Evolutionary conservation across 2,329 filamentous ascomycete species (phyloP).

Genomic region (Canariomyces notabilis): DNA sequence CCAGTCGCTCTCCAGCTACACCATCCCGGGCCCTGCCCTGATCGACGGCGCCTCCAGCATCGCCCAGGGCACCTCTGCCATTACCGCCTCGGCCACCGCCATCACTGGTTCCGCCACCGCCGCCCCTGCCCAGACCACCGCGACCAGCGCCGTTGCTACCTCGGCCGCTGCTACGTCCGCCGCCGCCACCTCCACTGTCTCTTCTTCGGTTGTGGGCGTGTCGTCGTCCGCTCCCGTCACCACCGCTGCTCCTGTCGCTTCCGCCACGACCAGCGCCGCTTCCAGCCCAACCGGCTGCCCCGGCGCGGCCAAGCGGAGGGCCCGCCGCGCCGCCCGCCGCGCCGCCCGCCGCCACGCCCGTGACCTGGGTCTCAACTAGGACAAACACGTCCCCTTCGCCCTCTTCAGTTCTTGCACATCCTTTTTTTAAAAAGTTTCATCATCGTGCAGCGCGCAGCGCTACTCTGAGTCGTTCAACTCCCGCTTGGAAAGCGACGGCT

Average conservation of each 20-base stretch:
- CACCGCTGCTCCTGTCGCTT: not conserved
- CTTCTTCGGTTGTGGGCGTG: not conserved
- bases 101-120: slow-evolving; percentile 18
- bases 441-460: no score
- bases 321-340: no score
- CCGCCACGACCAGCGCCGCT: not conserved
- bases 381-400: no score
- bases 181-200: slow-evolving; percentile 4
- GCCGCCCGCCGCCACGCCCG: slow-evolving; percentile 13
- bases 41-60: slow-evolving; percentile 14
- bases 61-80: slow-evolving; percentile 14
- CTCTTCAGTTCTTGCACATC: no score
- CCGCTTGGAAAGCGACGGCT: no score
- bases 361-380: slow-evolving; percentile 5
- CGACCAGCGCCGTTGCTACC: slow-evolving; percentile 12
- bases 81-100: slow-evolving; percentile 19
- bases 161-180: slow-evolving; percentile 3
- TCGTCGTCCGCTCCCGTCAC: not conserved
- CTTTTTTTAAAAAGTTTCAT: no score
- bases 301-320: no score
- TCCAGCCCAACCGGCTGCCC: slow-evolving; percentile 13
- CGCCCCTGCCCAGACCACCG: slow-evolving; percentile 1
- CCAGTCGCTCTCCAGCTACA: slow-evolving; percentile 20
- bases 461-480: no score
- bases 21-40: slow-evolving; percentile 27